A percentile compares a stretch with the other conserved stretches of the same genome.
phyloP scores from a whole-genome alignment of 257 asterid genomes.

The Prunella vulgaris region DNA sequence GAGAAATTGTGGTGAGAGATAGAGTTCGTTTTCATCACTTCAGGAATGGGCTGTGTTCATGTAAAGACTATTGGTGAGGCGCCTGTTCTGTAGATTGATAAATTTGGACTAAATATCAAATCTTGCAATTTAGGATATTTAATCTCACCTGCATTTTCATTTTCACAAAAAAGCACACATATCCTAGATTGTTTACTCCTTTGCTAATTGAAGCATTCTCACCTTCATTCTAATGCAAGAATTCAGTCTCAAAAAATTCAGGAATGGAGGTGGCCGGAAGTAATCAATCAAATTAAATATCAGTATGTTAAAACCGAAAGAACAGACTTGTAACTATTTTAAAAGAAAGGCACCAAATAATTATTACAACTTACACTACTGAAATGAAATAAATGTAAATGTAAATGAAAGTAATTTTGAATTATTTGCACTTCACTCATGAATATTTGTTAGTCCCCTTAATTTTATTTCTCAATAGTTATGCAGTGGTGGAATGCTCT shows the following conservation, averaged over 20 bases:
- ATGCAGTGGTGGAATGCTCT: background rate
- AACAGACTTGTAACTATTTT: background rate
- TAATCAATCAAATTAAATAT: too few species aligned
- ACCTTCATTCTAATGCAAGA: too few species aligned
- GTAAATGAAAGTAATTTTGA: background rate
- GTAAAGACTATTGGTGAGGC: slow-evolving; percentile 44
- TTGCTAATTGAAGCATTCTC: too few species aligned
- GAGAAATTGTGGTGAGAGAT: slow-evolving; percentile 47
- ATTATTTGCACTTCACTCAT: background rate
- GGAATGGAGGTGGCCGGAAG: too few species aligned
- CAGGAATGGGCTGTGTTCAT: slow-evolving; percentile 41
- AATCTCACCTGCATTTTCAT: too few species aligned
- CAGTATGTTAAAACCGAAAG: background rate
- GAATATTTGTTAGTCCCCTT: background rate
- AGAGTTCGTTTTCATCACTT: slow-evolving; percentile 53
- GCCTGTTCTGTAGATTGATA: background rate
- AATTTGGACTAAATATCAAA: too few species aligned
- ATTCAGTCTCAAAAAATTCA: too few species aligned
- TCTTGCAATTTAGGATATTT: too few species aligned
- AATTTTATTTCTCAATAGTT: background rate
- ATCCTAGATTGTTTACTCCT: too few species aligned
- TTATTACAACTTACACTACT: background rate
- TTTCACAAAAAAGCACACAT: too few species aligned
- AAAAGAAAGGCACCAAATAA: background rate
- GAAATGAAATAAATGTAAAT: background rate